Conservation (phyloP, 176 grass and related monocot genomes). For the Oryza meyeriana region DNA sequence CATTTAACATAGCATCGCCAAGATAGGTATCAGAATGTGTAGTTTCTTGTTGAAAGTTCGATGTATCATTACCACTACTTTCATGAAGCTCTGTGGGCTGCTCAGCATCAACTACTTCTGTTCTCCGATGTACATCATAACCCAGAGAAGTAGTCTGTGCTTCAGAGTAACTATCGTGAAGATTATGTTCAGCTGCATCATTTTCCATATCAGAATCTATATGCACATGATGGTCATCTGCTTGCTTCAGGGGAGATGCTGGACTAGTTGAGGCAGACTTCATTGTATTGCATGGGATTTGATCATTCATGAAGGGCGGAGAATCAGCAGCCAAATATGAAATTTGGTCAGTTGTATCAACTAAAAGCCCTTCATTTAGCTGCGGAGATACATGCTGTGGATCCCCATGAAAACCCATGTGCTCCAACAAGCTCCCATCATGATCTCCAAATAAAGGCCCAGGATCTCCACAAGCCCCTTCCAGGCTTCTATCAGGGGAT, state of each 20-base stretch:
- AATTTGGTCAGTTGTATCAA: slow-evolving; percentile 28
- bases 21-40: slow-evolving; percentile 42
- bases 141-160: slow-evolving; percentile 20
- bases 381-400: slow-evolving; percentile 37
- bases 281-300: slow-evolving; percentile 34
- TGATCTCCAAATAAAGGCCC: slow-evolving; percentile 43
- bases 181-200: slow-evolving; percentile 35
- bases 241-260: slow-evolving; percentile 37
- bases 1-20: slow-evolving; percentile 54
- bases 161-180: slow-evolving; percentile 36
- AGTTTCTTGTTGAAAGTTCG: slow-evolving; percentile 40
- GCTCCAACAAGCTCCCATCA: slow-evolving; percentile 46
- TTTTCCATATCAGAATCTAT: slow-evolving; percentile 36
- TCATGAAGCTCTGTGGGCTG: slow-evolving; percentile 38
- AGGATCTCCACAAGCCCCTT: slow-evolving; percentile 52
- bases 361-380: slow-evolving; percentile 44
- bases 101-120: slow-evolving; percentile 28
- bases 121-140: slow-evolving; percentile 33
- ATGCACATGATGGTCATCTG: slow-evolving; percentile 26
- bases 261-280: slow-evolving; percentile 38
- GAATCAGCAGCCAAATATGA: slow-evolving; percentile 39
- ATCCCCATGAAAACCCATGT: slow-evolving; percentile 52
- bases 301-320: slow-evolving; percentile 47
- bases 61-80: slow-evolving; percentile 41
- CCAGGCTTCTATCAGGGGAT: slow-evolving; percentile 54